Evolutionary conservation across 2,329 filamentous ascomycete genomes (phyloP).

Genomic region (Leptosphaerulina australis): DNA sequence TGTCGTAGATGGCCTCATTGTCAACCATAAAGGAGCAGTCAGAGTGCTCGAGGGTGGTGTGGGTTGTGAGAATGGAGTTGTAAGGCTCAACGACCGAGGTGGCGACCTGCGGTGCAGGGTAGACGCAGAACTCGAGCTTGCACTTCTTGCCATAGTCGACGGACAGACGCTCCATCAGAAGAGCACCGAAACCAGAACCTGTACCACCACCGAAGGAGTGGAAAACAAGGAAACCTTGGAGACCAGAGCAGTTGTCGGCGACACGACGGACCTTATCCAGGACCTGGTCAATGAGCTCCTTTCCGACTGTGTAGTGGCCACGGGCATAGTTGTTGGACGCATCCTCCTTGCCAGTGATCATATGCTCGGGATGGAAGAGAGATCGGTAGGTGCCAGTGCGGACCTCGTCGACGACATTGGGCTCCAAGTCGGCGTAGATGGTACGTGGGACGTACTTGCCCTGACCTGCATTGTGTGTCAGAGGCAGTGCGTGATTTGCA

Average conservation of each 20-base stretch:
- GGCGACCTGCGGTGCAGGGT: conserved; percentile 95
- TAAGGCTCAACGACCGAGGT: conserved; percentile 99
- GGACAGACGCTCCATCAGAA: conserved; percentile 98
- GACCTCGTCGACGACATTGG: conserved; percentile 99
- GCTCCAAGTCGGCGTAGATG: conserved; percentile 99
- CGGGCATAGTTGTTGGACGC: conserved; percentile 99
- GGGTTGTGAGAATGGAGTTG: conserved; percentile 98
- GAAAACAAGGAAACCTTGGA: conserved; percentile 99
- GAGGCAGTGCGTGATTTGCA: conserved; percentile 24
- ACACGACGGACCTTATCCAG: conserved; percentile 97
- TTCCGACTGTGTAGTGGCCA: conserved; percentile 99
- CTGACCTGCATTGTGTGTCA: conserved; percentile 68
- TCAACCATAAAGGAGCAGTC: conserved; percentile 99
- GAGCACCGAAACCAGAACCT: conserved; percentile 96
- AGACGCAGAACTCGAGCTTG: conserved; percentile 99
- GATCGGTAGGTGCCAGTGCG: conserved; percentile 95
- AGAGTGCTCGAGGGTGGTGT: conserved; percentile 98
- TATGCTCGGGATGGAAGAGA: conserved; percentile 98
- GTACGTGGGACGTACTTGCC: conserved; percentile 99
- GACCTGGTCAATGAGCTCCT: conserved; percentile 98
- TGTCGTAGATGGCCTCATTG: conserved; percentile 99
- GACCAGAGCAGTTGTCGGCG: conserved; percentile 93
- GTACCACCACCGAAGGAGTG: conserved; percentile 99
- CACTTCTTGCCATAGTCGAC: conserved; percentile 99
- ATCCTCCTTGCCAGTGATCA: conserved; percentile 99